These are phyloP conservation scores for Zea luxurians DNA, from an alignment of 176 grass and related monocot genomes.

Conservation along the genomic window DNA sequence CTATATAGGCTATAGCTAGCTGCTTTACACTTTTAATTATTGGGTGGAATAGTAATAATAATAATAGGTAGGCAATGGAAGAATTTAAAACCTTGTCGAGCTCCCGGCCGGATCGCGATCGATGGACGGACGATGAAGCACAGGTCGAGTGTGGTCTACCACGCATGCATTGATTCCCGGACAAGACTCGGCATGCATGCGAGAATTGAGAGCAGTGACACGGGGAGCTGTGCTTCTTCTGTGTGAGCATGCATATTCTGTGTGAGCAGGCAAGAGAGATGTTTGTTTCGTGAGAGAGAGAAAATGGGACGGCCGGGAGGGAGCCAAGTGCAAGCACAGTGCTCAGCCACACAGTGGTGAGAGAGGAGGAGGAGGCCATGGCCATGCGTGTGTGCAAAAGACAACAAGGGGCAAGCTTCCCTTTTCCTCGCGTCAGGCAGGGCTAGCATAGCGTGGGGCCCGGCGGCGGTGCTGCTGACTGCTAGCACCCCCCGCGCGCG, in stretches of 20 bases:
- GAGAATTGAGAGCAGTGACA: constrained; percentile 30
- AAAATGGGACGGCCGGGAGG: no score
- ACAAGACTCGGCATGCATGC: constrained; percentile 18
- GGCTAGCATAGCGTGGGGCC: not conserved
- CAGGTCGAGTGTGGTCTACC: constrained; percentile 16
- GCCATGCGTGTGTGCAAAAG: constrained; percentile 3
- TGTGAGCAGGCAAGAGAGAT: not conserved
- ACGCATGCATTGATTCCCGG: constrained; percentile 16
- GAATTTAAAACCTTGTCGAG: not conserved
- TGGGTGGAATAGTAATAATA: not conserved
- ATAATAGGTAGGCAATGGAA: no score
- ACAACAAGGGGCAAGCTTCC: constrained; percentile 13
- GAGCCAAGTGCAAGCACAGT: constrained; percentile 20
- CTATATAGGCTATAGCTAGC: no score
- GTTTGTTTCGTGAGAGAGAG: not conserved
- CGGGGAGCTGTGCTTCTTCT: no score
- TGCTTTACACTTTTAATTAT: no score
- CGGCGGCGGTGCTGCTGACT: no score
- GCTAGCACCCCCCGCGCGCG: constrained; percentile 7
- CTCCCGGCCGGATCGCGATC: not conserved
- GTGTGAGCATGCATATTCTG: no score
- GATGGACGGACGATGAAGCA: not conserved
- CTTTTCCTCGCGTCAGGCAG: no score
- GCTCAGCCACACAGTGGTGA: not conserved
- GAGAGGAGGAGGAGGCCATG: no score